Evolutionary conservation across 1,284 basidiomycete genomes (phyloP).

Genomic region (Cryptococcus sp.): DNA sequence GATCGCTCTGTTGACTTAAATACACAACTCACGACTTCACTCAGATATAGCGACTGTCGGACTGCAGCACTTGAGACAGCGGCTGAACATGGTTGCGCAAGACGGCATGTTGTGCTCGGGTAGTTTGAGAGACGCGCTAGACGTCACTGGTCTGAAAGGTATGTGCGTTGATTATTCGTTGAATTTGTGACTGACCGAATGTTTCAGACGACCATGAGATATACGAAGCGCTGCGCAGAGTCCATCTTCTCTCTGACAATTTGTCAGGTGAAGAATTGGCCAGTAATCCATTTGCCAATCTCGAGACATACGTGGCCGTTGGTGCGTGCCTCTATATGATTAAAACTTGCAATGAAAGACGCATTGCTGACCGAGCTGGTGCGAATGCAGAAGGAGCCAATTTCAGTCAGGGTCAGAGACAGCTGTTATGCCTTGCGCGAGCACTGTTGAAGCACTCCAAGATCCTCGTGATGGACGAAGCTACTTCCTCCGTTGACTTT

Average conservation of each 20-base stretch:
- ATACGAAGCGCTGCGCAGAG: constrained; percentile 61
- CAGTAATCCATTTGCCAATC: constrained; percentile 59
- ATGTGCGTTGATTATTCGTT: background rate
- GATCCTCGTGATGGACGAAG: constrained; percentile 68
- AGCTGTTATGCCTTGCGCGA: constrained; percentile 70
- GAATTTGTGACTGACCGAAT: constrained; percentile 21
- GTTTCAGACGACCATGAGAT: constrained; percentile 57
- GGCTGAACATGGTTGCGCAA: constrained; percentile 62
- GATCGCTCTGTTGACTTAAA: background rate
- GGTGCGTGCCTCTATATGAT: constrained; percentile 28
- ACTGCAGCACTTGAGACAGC: constrained; percentile 61
- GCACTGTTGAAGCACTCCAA: constrained; percentile 70
- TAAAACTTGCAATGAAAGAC: background rate
- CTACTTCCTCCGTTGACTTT: constrained; percentile 79
- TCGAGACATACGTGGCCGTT: constrained; percentile 53
- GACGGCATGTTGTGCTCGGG: constrained; percentile 52
- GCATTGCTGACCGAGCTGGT: background rate
- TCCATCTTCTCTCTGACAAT: constrained; percentile 55
- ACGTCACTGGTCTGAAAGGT: constrained; percentile 38
- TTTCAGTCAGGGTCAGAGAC: constrained; percentile 75
- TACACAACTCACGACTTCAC: background rate
- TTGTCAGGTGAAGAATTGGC: constrained; percentile 54
- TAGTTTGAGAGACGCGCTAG: constrained; percentile 69
- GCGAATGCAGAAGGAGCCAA: constrained; percentile 59
- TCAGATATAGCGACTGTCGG: constrained; percentile 60